phyloP scores from a whole-genome alignment of 2,329 filamentous ascomycete genomes.

The Phaeoacremonium minimum region DNA sequence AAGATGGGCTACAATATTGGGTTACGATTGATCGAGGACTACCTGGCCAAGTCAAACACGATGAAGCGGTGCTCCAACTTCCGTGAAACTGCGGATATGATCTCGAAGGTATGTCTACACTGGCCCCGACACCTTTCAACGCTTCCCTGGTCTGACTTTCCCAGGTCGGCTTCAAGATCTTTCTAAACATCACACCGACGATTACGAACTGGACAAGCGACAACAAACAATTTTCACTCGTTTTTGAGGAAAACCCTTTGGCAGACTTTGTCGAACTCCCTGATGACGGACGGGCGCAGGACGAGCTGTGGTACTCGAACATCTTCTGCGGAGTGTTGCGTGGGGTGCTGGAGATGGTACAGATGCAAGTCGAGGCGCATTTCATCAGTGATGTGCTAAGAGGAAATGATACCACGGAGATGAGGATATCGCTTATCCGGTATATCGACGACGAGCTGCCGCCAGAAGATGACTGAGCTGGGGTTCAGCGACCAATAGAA shows the following conservation, averaged over 20 bases:
- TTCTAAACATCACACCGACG: conserved; percentile 90
- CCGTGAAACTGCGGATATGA: conserved; percentile 93
- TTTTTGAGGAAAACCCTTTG: conserved; percentile 95
- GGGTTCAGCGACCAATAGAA: no score
- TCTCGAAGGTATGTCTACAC: conserved; percentile 65
- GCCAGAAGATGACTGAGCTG: conserved; percentile 87
- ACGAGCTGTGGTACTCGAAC: conserved; percentile 98
- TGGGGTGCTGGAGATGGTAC: conserved; percentile 94
- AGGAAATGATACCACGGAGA: conserved; percentile 94
- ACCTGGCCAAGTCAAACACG: conserved; percentile 89
- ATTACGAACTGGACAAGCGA: conserved; percentile 96
- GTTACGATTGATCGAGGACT: conserved; percentile 92
- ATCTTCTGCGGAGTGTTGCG: conserved; percentile 90
- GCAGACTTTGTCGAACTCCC: conserved; percentile 97
- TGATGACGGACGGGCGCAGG: conserved; percentile 90
- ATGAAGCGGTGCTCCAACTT: conserved; percentile 89
- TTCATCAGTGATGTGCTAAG: conserved; percentile 92
- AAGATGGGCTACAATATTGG: conserved; percentile 99
- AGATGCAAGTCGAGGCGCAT: conserved; percentile 97
- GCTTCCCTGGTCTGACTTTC: no score
- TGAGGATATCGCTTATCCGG: conserved; percentile 85
- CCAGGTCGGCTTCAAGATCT: conserved; percentile 97
- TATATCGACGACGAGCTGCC: conserved; percentile 98
- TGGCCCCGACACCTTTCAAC: no score
- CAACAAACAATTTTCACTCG: conserved; percentile 91